Evolutionary conservation across 1,284 basidiomycete genomes (phyloP).

Genomic region (Vanrija sp.): DNA sequence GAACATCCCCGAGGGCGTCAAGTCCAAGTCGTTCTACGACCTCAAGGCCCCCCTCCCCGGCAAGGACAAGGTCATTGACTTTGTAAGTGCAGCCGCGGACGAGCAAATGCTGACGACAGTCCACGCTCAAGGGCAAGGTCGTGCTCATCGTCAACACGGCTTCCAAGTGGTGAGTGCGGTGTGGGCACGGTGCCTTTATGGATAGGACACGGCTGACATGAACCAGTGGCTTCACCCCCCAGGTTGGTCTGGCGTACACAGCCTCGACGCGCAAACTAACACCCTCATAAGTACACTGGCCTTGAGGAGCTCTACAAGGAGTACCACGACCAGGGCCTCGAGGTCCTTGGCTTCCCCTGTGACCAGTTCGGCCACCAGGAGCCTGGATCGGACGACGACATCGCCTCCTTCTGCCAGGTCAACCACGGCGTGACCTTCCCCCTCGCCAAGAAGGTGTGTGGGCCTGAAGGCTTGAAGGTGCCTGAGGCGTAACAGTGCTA

Average conservation of each 20-base stretch:
- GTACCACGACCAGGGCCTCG: conserved; percentile 52
- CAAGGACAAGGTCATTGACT: conserved; percentile 36
- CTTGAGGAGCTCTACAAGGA: conserved; percentile 53
- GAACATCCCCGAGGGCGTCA: conserved; percentile 28
- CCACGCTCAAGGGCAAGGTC: conserved; percentile 52
- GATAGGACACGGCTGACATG: conserved; percentile 3
- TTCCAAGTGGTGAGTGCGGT: conserved; percentile 48
- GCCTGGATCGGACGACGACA: conserved; percentile 66
- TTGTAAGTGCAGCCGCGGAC: conserved; percentile 28
- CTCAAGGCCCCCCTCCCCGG: conserved; percentile 48
- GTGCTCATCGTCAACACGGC: conserved; percentile 57
- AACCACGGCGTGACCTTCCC: conserved; percentile 83
- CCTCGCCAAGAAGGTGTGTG: conserved; percentile 65
- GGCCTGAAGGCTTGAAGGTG: not conserved
- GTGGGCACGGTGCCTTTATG: not conserved
- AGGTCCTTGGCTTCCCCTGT: conserved; percentile 53
- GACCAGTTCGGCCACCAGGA: conserved; percentile 61
- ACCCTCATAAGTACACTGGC: conserved; percentile 47
- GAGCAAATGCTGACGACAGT: conserved; percentile 12
- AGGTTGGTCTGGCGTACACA: conserved; percentile 19
- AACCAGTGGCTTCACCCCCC: conserved; percentile 42
- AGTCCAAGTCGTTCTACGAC: conserved; percentile 47
- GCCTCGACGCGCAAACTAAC: not conserved
- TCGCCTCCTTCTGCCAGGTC: conserved; percentile 56
- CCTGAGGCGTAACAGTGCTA: too few relatives aligned